Base-by-base conservation (phyloP, 148 eudicot genomes). In the Camellia granthamiana region DNA sequence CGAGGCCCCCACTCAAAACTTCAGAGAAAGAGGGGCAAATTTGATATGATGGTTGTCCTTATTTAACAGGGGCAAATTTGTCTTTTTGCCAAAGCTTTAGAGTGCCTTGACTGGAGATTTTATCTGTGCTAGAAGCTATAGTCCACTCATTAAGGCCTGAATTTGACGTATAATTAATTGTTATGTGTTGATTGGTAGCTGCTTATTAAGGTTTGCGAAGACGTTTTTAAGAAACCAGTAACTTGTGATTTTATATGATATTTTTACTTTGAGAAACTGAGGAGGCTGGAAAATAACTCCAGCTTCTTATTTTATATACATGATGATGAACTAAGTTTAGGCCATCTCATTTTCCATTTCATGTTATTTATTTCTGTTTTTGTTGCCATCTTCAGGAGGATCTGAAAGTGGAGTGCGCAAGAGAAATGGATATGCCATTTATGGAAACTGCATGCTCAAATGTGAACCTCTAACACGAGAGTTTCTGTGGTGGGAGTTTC, bases 361-460 rank as follows among this genome's bases (percentile, higher is more conserved):
- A 5, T 13, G 54, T 13, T 19, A 72, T 72, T 21, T 51, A 51
- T 72, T 52, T 21, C 43, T 78, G 21, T 54, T n/a, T 51, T 83
- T 80, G 54, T 70, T 79, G 38, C 54, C 23, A 70, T 72, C 41
- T 63, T 64, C 77, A 88, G 87, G 88, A 79, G 84, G 87, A 80
- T 74, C 81, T 78, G 21, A 86, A 86, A 78, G 78, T 69, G 58
- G 86, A 83, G 60, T 82, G 64, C 55, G 79, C 80, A 18, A 78
- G 87, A 79, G 85, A 84, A 73, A 76, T 78, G 83, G 84, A 79
- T 52, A 42, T 83, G 8, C 52, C 83, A 15, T 80, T 84, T 30
- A 43, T 66, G 21, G 87, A 81, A 60, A 86, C 75, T 63, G 55
- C 78, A 64, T 46, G 83, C 59, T 23, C 81, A 65, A 88, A 88